Evolutionary conservation across 148 eudicot genomes (phyloP).

Genomic region (Suaeda aralocaspica): DNA sequence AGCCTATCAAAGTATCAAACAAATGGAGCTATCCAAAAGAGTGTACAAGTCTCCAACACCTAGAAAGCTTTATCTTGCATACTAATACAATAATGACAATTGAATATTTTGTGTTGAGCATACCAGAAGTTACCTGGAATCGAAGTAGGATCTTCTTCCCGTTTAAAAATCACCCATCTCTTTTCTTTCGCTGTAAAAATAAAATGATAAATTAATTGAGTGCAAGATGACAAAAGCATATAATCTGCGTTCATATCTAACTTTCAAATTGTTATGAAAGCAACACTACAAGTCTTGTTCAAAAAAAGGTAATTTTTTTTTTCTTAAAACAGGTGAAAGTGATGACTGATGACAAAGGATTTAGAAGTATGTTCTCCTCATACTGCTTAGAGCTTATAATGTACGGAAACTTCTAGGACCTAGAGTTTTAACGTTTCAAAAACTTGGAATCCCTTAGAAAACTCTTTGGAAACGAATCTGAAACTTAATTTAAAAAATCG

Average conservation of each 20-base stretch:
- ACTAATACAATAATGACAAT: slow-evolving; percentile 1
- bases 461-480: too few relatives aligned
- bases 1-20: neutral
- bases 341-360: neutral
- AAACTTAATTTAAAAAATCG: too few relatives aligned
- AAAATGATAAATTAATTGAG: slow-evolving; percentile 15
- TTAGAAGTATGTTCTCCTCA: neutral
- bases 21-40: neutral
- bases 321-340: neutral
- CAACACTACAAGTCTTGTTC: neutral
- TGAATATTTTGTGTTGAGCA: neutral
- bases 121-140: slow-evolving; percentile 57
- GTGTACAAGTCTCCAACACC: neutral
- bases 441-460: too few relatives aligned
- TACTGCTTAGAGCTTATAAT: too few relatives aligned
- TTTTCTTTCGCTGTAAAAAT: slow-evolving; percentile 74
- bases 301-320: neutral
- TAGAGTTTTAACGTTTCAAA: too few relatives aligned
- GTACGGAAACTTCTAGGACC: too few relatives aligned
- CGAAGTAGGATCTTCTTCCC: slow-evolving; percentile 83
- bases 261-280: neutral
- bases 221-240: neutral
- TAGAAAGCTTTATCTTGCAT: neutral
- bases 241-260: neutral
- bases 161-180: slow-evolving; percentile 83